A percentile compares a stretch with the other conserved stretches of the same genome.
phyloP scores from a whole-genome alignment of 225 moss, liverwort and hornwort genomes.

The Physcomitrellopsis africana region DNA sequence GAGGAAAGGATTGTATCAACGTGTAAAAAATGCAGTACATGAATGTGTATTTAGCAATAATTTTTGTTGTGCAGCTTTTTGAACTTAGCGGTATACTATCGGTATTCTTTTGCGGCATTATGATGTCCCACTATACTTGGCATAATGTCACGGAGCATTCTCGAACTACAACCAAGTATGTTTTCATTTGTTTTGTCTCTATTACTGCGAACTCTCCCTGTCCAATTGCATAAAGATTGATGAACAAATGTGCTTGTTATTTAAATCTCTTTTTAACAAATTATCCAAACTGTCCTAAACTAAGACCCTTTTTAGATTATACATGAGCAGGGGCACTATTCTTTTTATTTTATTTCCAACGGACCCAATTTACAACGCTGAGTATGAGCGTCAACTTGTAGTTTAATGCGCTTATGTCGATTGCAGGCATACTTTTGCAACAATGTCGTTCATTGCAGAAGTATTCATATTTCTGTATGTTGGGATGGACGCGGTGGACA shows the following conservation, averaged over 20 bases:
- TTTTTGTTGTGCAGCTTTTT: slow-evolving; percentile 54
- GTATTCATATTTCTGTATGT: slow-evolving; percentile 91
- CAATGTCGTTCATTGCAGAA: slow-evolving; percentile 91
- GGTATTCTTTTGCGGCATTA: slow-evolving; percentile 97
- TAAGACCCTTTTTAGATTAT: background rate
- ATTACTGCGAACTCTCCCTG: background rate
- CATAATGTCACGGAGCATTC: slow-evolving; percentile 88
- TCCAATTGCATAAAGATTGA: background rate
- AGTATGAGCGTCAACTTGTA: background rate
- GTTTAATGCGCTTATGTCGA: slow-evolving; percentile 10
- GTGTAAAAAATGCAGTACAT: background rate
- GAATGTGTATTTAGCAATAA: slow-evolving; percentile 4
- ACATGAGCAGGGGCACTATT: background rate
- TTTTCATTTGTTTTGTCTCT: background rate
- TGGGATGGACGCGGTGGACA: slow-evolving; percentile 93
- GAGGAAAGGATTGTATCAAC: slow-evolving; percentile 5
- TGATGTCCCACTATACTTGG: slow-evolving; percentile 99
- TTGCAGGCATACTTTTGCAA: slow-evolving; percentile 76
- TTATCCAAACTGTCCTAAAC: slow-evolving; percentile 8
- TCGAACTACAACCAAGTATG: slow-evolving; percentile 76
- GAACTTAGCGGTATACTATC: slow-evolving; percentile 89
- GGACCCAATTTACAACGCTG: slow-evolving; percentile 9
- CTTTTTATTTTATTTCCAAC: background rate
- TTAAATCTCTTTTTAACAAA: background rate
- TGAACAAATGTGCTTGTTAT: background rate